A percentile compares a stretch with the other conserved stretches of the same genome.
These are phyloP conservation scores for Hypomyces perniciosus DNA, from an alignment of 2,329 filamentous ascomycete species.

Conservation along the genomic window DNA sequence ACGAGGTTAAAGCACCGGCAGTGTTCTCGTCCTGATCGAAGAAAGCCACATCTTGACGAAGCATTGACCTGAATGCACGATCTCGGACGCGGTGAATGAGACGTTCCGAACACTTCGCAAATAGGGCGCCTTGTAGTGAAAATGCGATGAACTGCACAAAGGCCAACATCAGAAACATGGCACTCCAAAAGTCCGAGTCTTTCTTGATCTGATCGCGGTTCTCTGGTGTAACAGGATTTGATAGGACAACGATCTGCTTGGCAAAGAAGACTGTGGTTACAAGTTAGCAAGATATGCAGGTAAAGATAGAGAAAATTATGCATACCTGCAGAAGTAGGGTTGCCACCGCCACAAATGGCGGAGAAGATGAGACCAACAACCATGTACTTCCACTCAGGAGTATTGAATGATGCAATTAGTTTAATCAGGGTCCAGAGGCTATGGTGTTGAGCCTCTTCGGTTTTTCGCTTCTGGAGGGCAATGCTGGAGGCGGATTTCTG, in stretches of 20 bases:
- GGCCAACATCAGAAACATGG: constrained; percentile 85
- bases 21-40: constrained; percentile 90
- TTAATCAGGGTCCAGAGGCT: constrained; percentile 70
- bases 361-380: constrained; percentile 67
- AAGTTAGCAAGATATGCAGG: not conserved
- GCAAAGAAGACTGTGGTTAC: constrained; percentile 66
- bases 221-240: constrained; percentile 44
- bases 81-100: constrained; percentile 82
- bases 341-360: constrained; percentile 72
- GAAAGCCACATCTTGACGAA: constrained; percentile 88
- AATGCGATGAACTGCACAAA: constrained; percentile 67
- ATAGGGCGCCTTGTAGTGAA: constrained; percentile 61
- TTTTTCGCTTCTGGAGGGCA: constrained; percentile 51
- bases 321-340: constrained; percentile 49
- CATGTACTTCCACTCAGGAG: constrained; percentile 65
- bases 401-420: constrained; percentile 77
- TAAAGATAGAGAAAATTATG: not conserved
- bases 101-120: constrained; percentile 78
- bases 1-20: constrained; percentile 80
- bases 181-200: constrained; percentile 79
- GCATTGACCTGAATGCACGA: constrained; percentile 75
- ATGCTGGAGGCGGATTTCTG: constrained; percentile 63
- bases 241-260: constrained; percentile 73
- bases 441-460: constrained; percentile 53
- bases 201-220: constrained; percentile 54